Percentiles rank a stretch among this genome's conserved stretches.
Conservation (phyloP, 495 filamentous ascomycete genomes). For the Penicillium waksmanii region DNA sequence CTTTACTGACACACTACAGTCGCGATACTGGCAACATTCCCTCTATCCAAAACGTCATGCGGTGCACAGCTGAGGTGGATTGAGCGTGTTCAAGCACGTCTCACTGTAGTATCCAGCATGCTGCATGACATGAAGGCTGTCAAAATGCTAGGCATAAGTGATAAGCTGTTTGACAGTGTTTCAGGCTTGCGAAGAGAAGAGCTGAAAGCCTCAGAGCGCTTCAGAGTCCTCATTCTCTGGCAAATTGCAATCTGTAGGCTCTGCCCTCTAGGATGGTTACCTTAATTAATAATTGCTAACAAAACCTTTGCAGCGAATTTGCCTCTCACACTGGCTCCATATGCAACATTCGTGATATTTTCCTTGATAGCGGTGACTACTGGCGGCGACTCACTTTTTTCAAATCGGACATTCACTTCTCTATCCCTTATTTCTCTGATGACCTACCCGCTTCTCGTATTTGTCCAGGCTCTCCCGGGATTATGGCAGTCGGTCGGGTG, state of each 20-base stretch:
- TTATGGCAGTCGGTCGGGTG: conserved; percentile 27
- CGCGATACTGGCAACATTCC: conserved; percentile 19
- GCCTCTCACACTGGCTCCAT: conserved; percentile 28
- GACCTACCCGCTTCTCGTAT: conserved; percentile 30
- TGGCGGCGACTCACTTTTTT: conserved; percentile 41
- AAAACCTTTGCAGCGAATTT: not conserved
- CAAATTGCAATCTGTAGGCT: not conserved
- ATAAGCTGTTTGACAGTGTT: conserved; percentile 19
- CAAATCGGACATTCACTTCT: conserved; percentile 40
- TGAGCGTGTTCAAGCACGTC: conserved; percentile 37
- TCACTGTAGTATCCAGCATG: conserved; percentile 38
- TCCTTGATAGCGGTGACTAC: conserved; percentile 46
- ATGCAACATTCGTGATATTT: conserved; percentile 46
- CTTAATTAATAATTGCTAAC: too few species aligned
- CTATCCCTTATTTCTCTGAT: conserved; percentile 41
- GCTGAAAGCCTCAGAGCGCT: conserved; percentile 23
- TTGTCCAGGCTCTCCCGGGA: conserved; percentile 31
- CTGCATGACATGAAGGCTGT: conserved; percentile 46
- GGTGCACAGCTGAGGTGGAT: conserved; percentile 39
- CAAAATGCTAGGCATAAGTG: conserved; percentile 45
- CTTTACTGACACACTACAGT: conserved; percentile 5
- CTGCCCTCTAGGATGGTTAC: too few species aligned
- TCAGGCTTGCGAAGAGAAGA: conserved; percentile 14
- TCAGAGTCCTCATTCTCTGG: conserved; percentile 18
- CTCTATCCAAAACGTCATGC: conserved; percentile 15